Evolutionary conservation across 2,329 filamentous ascomycete species (phyloP).

Genomic region (Chalaropsis ovoidea): DNA sequence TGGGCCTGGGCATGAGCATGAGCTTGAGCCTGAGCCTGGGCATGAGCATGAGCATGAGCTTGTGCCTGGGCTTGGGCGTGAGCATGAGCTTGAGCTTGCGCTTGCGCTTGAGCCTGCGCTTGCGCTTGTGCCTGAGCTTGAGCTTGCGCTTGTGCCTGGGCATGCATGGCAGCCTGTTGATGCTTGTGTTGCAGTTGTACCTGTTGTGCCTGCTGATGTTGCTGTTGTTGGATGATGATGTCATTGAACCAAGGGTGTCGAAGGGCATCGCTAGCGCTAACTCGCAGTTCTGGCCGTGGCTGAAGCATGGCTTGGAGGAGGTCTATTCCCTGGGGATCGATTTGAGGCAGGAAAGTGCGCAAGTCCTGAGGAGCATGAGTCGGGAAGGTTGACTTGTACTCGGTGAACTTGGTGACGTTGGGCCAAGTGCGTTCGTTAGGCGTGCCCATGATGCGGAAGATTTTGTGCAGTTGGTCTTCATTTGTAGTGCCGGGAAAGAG

Average conservation of each 20-base stretch:
- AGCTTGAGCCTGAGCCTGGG: conserved; percentile 10
- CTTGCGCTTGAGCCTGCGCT: conserved; percentile 18
- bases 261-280: conserved; percentile 77
- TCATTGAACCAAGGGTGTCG: conserved; percentile 89
- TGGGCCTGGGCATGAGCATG: conserved; percentile 18
- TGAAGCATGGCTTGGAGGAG: conserved; percentile 86
- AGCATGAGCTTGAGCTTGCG: conserved; percentile 22
- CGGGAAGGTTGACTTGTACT: conserved; percentile 93
- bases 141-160: conserved; percentile 33
- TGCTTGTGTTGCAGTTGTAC: conserved; percentile 26
- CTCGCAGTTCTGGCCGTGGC: conserved; percentile 78
- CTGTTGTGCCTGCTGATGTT: conserved; percentile 31
- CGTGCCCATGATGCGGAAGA: conserved; percentile 97
- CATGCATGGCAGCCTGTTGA: conserved; percentile 36
- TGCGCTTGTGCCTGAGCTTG: conserved; percentile 21
- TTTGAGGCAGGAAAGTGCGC: conserved; percentile 74
- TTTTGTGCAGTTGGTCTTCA: conserved; percentile 92
- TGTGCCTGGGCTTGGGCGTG: conserved; percentile 22
- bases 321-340: conserved; percentile 79
- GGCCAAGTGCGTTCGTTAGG: conserved; percentile 94
- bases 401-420: conserved; percentile 87
- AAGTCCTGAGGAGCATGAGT: conserved; percentile 91
- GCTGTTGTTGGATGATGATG: conserved; percentile 49
- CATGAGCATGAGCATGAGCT: conserved; percentile 5
- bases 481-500: conserved; percentile 97